These are phyloP conservation scores for Trichoderma endophyticum DNA, from an alignment of 2,329 filamentous ascomycete genomes.

Conservation along the genomic window DNA sequence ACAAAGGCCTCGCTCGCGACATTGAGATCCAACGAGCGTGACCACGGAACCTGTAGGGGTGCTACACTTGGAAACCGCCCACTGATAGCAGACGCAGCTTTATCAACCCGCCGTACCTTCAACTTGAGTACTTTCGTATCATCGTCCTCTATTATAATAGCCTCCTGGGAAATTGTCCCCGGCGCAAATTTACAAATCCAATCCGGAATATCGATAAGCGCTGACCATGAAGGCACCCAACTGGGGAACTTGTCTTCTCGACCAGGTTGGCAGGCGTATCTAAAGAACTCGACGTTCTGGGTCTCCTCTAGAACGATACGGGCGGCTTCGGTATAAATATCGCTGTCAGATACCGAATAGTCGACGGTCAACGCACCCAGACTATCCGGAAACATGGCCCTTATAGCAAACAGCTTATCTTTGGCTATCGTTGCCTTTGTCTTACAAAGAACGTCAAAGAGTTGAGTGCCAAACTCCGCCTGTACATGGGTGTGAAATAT, in stretches of 20 bases:
- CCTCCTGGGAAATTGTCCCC: neutral
- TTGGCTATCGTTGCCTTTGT: neutral
- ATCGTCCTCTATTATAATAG: neutral
- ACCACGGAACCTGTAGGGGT: neutral
- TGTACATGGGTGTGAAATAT: neutral
- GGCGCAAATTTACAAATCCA: neutral
- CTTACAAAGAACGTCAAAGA: neutral
- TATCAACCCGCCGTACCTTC: neutral
- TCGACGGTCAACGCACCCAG: neutral
- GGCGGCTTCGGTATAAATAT: neutral
- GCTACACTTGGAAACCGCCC: neutral
- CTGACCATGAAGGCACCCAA: neutral
- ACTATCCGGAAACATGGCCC: neutral
- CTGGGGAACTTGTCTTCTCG: neutral
- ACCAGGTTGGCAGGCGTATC: neutral
- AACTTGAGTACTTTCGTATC: neutral
- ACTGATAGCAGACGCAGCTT: neutral
- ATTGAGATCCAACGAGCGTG: neutral
- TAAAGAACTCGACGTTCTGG: neutral
- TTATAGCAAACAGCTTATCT: neutral
- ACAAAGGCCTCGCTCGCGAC: neutral
- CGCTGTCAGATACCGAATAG: neutral
- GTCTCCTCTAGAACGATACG: neutral
- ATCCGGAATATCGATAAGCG: neutral
- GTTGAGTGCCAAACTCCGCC: neutral